phyloP scores from a whole-genome alignment of 352 stramenopile species.

The Blastocystis hominis region DNA sequence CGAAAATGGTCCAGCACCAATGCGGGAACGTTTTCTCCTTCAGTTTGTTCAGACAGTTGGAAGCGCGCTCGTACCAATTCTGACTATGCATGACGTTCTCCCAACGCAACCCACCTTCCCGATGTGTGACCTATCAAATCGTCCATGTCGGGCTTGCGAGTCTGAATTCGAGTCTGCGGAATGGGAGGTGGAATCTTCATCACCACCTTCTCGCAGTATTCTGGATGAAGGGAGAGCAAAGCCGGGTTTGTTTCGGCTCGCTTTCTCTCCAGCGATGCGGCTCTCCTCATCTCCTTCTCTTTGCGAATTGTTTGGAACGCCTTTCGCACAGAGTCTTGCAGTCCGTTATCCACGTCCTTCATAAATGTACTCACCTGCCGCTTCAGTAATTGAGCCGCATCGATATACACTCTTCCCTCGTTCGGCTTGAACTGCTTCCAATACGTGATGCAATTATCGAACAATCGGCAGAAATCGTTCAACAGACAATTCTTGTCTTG shows the following conservation, averaged over 20 bases:
- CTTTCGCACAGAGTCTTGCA: background rate
- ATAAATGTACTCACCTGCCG: background rate
- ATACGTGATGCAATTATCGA: conserved; percentile 50
- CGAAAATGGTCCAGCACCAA: conserved; percentile 49
- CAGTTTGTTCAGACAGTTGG: background rate
- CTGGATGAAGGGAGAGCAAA: background rate
- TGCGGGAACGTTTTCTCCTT: conserved; percentile 4
- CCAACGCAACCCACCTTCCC: background rate
- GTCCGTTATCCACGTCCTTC: background rate
- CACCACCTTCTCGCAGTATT: background rate
- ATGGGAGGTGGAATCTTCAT: background rate
- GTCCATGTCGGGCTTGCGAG: background rate
- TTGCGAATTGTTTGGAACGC: background rate
- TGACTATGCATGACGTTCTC: background rate
- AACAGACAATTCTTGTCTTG: background rate
- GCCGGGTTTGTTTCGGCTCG: background rate
- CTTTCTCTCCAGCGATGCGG: background rate
- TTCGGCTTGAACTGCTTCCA: background rate
- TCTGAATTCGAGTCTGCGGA: background rate
- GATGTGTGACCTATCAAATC: background rate
- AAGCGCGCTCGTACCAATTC: background rate
- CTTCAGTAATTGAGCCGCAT: background rate
- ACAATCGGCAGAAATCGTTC: conserved; percentile 13
- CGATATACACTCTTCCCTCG: conserved; percentile 2
- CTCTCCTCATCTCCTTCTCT: background rate